Percentiles rank a stretch among this genome's conserved stretches.
phyloP scores from a whole-genome alignment of 1,284 basidiomycete species.

The Malassezia vespertilionis region DNA sequence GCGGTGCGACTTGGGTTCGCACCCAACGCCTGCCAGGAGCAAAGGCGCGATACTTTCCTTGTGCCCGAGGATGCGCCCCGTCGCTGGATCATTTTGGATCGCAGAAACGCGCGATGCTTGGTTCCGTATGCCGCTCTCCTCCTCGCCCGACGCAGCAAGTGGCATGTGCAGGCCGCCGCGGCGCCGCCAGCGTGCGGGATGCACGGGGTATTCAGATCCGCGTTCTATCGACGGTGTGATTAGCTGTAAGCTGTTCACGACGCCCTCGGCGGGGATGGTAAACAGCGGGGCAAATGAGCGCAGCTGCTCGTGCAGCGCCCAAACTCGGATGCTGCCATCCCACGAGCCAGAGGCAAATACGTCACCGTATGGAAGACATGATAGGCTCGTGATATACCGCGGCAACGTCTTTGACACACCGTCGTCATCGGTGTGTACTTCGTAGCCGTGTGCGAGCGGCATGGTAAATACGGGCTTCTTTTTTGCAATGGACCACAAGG shows the following conservation, averaged over 20 bases:
- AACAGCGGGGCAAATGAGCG: conserved; percentile 63
- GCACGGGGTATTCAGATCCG: conserved; percentile 14
- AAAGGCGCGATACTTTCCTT: conserved; percentile 48
- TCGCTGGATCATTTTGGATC: background rate
- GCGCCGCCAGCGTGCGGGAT: conserved; percentile 16
- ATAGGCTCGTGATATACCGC: conserved; percentile 79
- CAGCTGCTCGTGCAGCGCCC: conserved; percentile 70
- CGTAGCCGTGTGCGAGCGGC: conserved; percentile 73
- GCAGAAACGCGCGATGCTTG: background rate
- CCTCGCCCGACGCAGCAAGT: background rate
- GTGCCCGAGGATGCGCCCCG: conserved; percentile 14
- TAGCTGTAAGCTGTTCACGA: conserved; percentile 81
- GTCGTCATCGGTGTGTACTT: conserved; percentile 56
- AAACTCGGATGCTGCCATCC: conserved; percentile 76
- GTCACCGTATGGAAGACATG: conserved; percentile 74
- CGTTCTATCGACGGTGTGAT: conserved; percentile 49
- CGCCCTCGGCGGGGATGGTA: conserved; percentile 59
- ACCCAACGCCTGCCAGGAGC: conserved; percentile 67
- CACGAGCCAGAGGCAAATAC: conserved; percentile 85
- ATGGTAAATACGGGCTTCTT: conserved; percentile 88
- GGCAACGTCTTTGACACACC: conserved; percentile 67
- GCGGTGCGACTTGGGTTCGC: conserved; percentile 76
- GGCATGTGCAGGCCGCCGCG: conserved; percentile 12
- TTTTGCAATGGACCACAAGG: conserved; percentile 82
- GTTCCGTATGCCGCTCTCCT: background rate